Base-by-base conservation (phyloP, 192 early-diverging fungal genomes). In the Coemansia sp. region DNA sequence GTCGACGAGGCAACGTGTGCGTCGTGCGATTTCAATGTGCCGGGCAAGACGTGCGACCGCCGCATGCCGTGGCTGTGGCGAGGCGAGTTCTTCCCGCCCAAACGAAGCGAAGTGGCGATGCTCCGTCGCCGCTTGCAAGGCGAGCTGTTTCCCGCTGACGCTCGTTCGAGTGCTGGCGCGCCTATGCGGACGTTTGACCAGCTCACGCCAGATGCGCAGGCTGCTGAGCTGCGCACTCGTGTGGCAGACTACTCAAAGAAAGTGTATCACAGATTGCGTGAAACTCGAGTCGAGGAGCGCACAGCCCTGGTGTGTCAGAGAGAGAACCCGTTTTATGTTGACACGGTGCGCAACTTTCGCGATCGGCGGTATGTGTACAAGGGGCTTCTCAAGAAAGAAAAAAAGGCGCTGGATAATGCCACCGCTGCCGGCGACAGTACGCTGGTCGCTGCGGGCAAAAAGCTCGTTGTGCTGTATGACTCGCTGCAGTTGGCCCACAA, bases 351-450 rank as follows among this genome's bases (percentile, higher is more conserved):
- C 38, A 89, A 85, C 39, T 99, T 99, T 71, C 93, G 97, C 70
- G 97, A 99, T 80, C 91, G 94, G 25, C 88, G 97, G 11, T 99
- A 99, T 67, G 94, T 95, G 64, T 99, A 99, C 84, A 99, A 99
- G 70, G 92, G 90, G 15, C 62, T 94, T 50, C 88, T 90, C 47
- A 99, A 99, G 78, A 89, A 81, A 47, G 93, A 91, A 88, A 99
- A 99, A 75, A 86, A 86, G 49, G 89, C 90, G 43, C 69, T 91
- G 15, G 93, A 94, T 23, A 84, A 81, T 2, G 94, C 95, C 0
- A n/a, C 65, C 1, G 73, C 65, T 6, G 66, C 72, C 8, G 92
- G 91, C 32, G 88, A 92, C 65, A 60, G 86, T 19, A 77, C 87
- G 15, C 85, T 83, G 55, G 78, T 90, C 2, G 92, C 92, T 50